Evolutionary conservation across 768 basidiomycete species (phyloP).

Genomic region (Holtermanniella nyarrowii): DNA sequence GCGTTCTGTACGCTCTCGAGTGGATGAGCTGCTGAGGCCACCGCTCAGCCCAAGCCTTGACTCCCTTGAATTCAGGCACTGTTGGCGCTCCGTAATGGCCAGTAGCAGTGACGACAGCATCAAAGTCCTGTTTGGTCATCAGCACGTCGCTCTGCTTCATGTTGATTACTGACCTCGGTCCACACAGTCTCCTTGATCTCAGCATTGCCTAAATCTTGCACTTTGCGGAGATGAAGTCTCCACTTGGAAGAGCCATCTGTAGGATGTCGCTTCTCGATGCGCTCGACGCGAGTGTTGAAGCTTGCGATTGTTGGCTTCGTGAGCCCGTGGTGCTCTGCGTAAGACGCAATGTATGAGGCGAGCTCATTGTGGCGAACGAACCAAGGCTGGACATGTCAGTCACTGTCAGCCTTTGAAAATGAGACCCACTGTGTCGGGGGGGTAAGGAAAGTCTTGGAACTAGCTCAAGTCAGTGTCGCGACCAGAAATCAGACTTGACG

Average conservation of each 20-base stretch:
- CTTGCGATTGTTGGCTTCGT: conserved; percentile 43
- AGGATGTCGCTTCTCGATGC: conserved; percentile 42
- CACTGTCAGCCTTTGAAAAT: not conserved
- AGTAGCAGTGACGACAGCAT: conserved; percentile 38
- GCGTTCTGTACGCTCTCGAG: conserved; percentile 45
- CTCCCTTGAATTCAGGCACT: conserved; percentile 40
- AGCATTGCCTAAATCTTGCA: too few relatives aligned
- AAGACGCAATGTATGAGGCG: conserved; percentile 44
- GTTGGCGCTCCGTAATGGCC: conserved; percentile 25
- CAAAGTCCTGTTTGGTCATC: conserved; percentile 40
- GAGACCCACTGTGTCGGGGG: conserved; percentile 10
- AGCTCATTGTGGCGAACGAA: conserved; percentile 37
- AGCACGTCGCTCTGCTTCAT: conserved; percentile 6
- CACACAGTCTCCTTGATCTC: conserved; percentile 1
- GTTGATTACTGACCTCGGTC: too few relatives aligned
- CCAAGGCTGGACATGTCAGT: not conserved
- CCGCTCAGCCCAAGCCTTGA: conserved; percentile 38
- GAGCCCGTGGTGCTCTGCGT: conserved; percentile 44
- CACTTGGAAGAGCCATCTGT: conserved; percentile 4
- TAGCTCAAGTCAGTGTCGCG: not conserved
- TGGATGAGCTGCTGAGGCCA: conserved; percentile 43
- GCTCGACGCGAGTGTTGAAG: conserved; percentile 49
- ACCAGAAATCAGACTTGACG: not conserved
- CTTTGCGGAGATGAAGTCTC: conserved; percentile 9
- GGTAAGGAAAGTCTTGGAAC: conserved; percentile 26